Percentiles rank a stretch among this genome's conserved stretches.
phyloP scores from a whole-genome alignment of 176 grass and related monocot genomes.

The bread wheat (Triticum aestivum) region IWGSC_CS_RefSeq_v2.1 NC_057801.1:586450908-586451407 shows the following conservation, averaged over 20 bases:
- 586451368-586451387: neutral
- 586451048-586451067: constrained; percentile 44
- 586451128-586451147: constrained; percentile 22
- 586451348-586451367: neutral
- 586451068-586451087: constrained; percentile 42
- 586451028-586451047: constrained; percentile 8
- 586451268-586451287: constrained; percentile 15
- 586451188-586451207: constrained; percentile 50
- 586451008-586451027: neutral
- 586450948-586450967: neutral
- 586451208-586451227: constrained; percentile 47
- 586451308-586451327: constrained; percentile 26
- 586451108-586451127: constrained; percentile 37
- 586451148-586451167: constrained; percentile 29
- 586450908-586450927: neutral
- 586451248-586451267: neutral
- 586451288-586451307: constrained; percentile 19
- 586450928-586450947: neutral
- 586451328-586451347: constrained; percentile 22
- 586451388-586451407: neutral
- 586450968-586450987: neutral
- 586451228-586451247: constrained; percentile 29
- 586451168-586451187: constrained; percentile 35
- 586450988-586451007: neutral
- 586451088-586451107: neutral